Conservation (phyloP, 1,139 yeast genomes). For the Candida buenavistaensis region DNA sequence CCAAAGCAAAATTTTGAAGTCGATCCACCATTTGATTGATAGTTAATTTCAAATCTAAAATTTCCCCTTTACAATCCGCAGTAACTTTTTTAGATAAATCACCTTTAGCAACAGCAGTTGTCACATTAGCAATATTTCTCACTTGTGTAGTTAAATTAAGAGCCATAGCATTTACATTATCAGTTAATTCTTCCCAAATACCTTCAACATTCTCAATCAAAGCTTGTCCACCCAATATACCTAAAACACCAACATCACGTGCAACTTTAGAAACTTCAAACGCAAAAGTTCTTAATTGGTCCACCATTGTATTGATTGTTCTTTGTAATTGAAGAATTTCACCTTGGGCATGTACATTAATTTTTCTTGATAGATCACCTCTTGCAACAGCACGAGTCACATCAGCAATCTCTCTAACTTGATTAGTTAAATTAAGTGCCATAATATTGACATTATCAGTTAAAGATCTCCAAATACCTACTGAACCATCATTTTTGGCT, state of each 20-base stretch:
- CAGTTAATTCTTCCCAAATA: conserved; percentile 86
- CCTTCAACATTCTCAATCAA: conserved; percentile 82
- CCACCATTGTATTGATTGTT: conserved; percentile 86
- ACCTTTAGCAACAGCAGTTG: conserved; percentile 92
- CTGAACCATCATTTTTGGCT: conserved; percentile 79
- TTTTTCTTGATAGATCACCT: conserved; percentile 75
- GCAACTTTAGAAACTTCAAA: conserved; percentile 88
- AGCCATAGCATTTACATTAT: conserved; percentile 91
- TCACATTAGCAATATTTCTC: conserved; percentile 85
- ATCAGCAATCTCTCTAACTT: conserved; percentile 82
- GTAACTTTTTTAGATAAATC: conserved; percentile 83
- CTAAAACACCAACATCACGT: conserved; percentile 87
- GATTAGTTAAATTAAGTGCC: conserved; percentile 85
- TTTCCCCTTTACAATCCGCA: conserved; percentile 89
- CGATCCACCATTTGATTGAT: conserved; percentile 88
- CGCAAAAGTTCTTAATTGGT: conserved; percentile 82
- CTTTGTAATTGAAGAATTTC: conserved; percentile 76
- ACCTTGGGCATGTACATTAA: conserved; percentile 83
- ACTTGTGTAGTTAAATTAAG: conserved; percentile 83
- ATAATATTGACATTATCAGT: conserved; percentile 84
- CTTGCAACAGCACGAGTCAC: conserved; percentile 83
- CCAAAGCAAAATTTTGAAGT: conserved; percentile 83
- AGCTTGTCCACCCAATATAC: conserved; percentile 87
- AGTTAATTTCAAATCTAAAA: conserved; percentile 74
- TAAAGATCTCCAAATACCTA: conserved; percentile 82